Evolutionary conservation across 257 asterid genomes (phyloP).

Genomic region (Ophiorrhiza pumila): DNA sequence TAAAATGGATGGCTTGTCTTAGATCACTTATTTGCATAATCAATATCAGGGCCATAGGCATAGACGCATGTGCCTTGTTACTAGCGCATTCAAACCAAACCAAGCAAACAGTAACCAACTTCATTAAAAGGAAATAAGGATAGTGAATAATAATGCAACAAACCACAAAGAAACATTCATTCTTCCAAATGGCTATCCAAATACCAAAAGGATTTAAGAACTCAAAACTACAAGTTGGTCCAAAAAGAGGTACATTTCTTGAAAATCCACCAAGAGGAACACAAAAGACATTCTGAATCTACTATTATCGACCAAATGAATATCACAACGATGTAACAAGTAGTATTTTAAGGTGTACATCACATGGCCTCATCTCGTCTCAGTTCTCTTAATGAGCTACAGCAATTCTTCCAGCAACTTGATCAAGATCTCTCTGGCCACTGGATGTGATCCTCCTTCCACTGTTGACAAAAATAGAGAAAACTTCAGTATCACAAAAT

Average conservation of each 20-base stretch:
- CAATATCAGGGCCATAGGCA: too few relatives aligned
- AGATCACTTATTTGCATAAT: too few relatives aligned
- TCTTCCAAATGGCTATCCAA: constrained; percentile 1
- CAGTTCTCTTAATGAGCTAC: constrained; percentile 27
- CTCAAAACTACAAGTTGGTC: background rate
- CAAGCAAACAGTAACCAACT: too few relatives aligned
- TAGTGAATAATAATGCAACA: too few relatives aligned
- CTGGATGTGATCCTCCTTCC: constrained; percentile 87
- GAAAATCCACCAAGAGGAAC: background rate
- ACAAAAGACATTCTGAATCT: constrained; percentile 15
- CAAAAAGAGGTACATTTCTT: background rate
- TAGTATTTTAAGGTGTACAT: constrained; percentile 6
- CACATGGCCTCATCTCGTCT: background rate
- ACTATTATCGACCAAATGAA: constrained; percentile 19
- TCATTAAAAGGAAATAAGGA: too few relatives aligned
- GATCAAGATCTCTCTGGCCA: constrained; percentile 88
- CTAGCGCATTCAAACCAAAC: too few relatives aligned
- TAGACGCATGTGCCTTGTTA: too few relatives aligned
- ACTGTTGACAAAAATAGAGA: constrained; percentile 28
- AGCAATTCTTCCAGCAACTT: constrained; percentile 81
- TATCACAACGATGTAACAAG: background rate
- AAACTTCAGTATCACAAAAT: background rate
- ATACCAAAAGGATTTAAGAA: background rate
- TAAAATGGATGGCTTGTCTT: too few relatives aligned
- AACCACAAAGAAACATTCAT: background rate